These are phyloP conservation scores for Lentinula lateritia DNA, from an alignment of 768 basidiomycete genomes.

Conservation along the genomic window DNA sequence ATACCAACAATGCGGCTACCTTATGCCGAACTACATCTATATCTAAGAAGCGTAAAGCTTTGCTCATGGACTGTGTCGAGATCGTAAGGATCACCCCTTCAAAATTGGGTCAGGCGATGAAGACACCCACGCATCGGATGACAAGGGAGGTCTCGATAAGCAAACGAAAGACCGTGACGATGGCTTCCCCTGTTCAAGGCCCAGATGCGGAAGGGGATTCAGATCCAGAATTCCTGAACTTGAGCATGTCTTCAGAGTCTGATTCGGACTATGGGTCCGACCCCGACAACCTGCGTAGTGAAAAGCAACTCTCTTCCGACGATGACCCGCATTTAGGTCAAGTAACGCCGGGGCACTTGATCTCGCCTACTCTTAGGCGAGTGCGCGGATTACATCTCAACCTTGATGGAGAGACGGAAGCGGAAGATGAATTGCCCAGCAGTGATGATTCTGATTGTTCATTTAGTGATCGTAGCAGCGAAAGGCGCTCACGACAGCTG, in stretches of 20 bases:
- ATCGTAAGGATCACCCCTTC: background rate
- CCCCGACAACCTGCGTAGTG: background rate
- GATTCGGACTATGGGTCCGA: background rate
- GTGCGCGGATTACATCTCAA: slow-evolving; percentile 14
- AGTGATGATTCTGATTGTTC: slow-evolving; percentile 37
- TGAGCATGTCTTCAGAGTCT: background rate
- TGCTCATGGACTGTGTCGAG: slow-evolving; percentile 1
- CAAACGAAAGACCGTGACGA: background rate
- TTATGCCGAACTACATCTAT: background rate
- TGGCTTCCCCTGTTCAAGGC: background rate
- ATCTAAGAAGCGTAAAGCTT: slow-evolving; percentile 1
- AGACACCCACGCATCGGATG: background rate
- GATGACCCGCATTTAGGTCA: slow-evolving; percentile 61
- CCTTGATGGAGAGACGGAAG: background rate
- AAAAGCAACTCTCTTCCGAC: slow-evolving; percentile 47
- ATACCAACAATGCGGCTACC: background rate
- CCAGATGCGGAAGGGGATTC: background rate
- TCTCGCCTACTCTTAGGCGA: slow-evolving; percentile 53
- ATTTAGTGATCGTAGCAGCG: background rate
- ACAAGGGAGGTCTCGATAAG: background rate
- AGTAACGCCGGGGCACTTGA: slow-evolving; percentile 64
- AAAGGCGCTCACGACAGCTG: slow-evolving; percentile 15
- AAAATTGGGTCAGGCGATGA: background rate
- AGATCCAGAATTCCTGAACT: background rate
- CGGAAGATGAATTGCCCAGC: slow-evolving; percentile 26